Evolutionary conservation across 2,329 filamentous ascomycete species (phyloP).

Genomic region (Thielaviopsis musarum): DNA sequence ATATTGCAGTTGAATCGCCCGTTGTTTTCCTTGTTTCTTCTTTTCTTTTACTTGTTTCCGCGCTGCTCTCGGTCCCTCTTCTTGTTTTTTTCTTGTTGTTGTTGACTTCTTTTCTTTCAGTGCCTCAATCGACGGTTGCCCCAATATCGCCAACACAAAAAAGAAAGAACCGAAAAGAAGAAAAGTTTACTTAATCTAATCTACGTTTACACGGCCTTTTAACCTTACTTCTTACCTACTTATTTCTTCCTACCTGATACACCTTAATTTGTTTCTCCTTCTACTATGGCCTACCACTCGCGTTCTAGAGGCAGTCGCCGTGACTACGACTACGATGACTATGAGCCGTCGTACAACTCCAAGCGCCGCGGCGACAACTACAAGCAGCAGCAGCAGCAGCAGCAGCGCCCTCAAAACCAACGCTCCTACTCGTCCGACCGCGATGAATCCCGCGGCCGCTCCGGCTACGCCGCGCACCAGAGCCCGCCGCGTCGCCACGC

Average conservation of each 20-base stretch:
- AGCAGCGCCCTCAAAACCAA: neutral
- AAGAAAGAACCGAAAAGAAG: neutral
- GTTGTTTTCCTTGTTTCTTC: neutral
- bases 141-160: neutral
- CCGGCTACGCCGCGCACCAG: too few species aligned
- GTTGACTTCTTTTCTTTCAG: too few species aligned
- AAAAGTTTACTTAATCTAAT: neutral
- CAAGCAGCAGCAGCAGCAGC: too few species aligned
- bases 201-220: neutral
- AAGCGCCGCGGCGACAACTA: neutral
- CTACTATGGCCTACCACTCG: conserved; percentile 7
- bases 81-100: neutral
- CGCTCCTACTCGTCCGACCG: neutral
- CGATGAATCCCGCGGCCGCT: too few species aligned
- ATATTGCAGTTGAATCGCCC: neutral
- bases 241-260: neutral
- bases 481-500: too few species aligned
- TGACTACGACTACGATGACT: conserved; percentile 4
- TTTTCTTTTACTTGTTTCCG: neutral
- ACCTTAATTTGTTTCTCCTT: neutral
- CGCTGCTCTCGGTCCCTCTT: neutral
- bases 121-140: neutral
- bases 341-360: conserved; percentile 2
- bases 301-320: conserved; percentile 3
- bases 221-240: neutral